Evolutionary conservation across 352 stramenopile genomes (phyloP), one percentile per base, ranked within the genome.

Genomic region (Phytopythium vexans): DNA sequence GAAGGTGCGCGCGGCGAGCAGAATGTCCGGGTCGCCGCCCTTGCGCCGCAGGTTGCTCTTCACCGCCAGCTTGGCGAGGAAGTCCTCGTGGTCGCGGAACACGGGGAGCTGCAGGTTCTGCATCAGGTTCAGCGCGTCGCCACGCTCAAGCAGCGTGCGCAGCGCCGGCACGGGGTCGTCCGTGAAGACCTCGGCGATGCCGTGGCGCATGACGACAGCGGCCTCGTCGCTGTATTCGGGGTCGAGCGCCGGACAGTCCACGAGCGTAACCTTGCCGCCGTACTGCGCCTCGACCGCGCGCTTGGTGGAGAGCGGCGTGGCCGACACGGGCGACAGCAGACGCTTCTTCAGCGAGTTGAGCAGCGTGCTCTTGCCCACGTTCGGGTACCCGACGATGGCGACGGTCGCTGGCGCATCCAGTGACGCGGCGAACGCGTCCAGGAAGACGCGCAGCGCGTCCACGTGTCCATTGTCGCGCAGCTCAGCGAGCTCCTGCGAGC

Each of bases 351-450:
- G 87, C 49, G 88, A 97, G 70, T 97, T 98, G 62, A 99, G 94
- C 4, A 98, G 76, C 27, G 89, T 98, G 52, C 74, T 95, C 73
- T 99, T 98, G 59, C 83, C 83, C 27, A 93, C 83, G 57, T 99
- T 99, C 31, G 97, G 96, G 82, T 99, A 99, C 6, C 97, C 97
- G n/a, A 99, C 80, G n/a, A 99, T 71, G 14, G 97, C 97, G 2
- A 99, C 92, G 6, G 88, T 86, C 40, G 98, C 42, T 5, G 70
- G 54, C 36, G 68, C 57, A 0, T 68, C 93, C 5, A 81, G 77
- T 7, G 78, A 92, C 54, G 93, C 92, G 47, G 82, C 92, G 70
- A 98, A 97, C 60, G 98, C 98, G 54, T 99, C 98, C 8, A 99
- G 68, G 9, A 99, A 84, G 53, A 97, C 66, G 15, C 98, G 79